Percentiles rank a stretch among this genome's conserved stretches.
These are phyloP conservation scores for Brassica incana DNA, from an alignment of 345 rosid species.

Conservation along the genomic window DNA sequence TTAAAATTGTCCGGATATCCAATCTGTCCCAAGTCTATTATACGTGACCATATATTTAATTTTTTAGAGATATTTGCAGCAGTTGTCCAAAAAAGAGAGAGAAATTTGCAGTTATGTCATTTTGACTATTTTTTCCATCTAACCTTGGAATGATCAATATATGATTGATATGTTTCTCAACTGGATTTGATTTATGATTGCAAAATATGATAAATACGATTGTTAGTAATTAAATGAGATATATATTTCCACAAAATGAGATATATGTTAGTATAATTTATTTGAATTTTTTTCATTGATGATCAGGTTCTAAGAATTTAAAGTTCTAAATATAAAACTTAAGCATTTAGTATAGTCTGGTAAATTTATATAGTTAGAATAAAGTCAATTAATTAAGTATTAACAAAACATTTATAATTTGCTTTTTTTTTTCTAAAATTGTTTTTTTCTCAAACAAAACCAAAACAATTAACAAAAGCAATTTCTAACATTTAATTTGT, in stretches of 20 bases:
- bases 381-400: not conserved
- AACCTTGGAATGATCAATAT: not conserved
- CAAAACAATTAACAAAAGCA: not conserved
- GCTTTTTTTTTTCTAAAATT: too few relatives aligned
- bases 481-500: not conserved
- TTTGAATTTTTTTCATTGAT: not conserved
- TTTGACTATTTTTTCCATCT: constrained; percentile 17
- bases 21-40: too few relatives aligned
- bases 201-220: not conserved
- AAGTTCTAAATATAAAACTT: not conserved
- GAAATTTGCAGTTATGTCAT: constrained; percentile 3
- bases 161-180: not conserved
- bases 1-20: too few relatives aligned
- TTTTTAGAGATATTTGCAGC: not conserved
- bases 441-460: too few relatives aligned
- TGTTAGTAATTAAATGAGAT: not conserved
- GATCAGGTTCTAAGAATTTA: not conserved
- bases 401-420: not conserved
- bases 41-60: not conserved
- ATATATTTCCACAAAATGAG: not conserved
- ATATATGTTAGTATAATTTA: not conserved
- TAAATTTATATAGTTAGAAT: not conserved
- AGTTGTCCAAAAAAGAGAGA: too few relatives aligned
- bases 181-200: not conserved
- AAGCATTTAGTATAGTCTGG: not conserved